phyloP scores from a whole-genome alignment of 2,329 filamentous ascomycete genomes.

The Penicillium sp. region DNA sequence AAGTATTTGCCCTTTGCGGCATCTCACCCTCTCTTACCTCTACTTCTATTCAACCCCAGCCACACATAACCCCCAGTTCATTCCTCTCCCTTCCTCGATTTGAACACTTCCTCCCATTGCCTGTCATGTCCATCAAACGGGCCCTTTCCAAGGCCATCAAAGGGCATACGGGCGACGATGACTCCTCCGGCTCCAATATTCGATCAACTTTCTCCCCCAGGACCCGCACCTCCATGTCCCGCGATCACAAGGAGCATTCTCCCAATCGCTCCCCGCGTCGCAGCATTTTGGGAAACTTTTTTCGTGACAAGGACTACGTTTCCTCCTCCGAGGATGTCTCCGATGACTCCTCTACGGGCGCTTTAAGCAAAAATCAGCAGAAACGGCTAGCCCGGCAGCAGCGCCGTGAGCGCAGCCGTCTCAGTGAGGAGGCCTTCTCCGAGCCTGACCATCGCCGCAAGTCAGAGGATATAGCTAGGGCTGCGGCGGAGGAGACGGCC shows the following conservation, averaged over 20 bases:
- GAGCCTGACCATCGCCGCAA: conserved; percentile 39
- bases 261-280: conserved; percentile 34
- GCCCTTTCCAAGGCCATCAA: conserved; percentile 40
- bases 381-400: conserved; percentile 41
- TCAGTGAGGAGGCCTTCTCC: conserved; percentile 43
- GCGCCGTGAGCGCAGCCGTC: conserved; percentile 37
- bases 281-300: conserved; percentile 39
- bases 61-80: conserved; percentile 3
- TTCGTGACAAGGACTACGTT: conserved; percentile 39
- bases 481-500: conserved; percentile 51
- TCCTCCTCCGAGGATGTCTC: conserved; percentile 43
- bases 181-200: conserved; percentile 19
- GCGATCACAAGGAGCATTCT: conserved; percentile 11
- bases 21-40: background rate
- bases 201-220: conserved; percentile 19
- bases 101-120: background rate
- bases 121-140: conserved; percentile 47
- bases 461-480: conserved; percentile 44
- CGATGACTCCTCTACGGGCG: conserved; percentile 34
- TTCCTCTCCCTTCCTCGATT: background rate
- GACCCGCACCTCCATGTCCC: conserved; percentile 14
- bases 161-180: conserved; percentile 26
- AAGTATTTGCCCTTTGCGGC: background rate
- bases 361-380: conserved; percentile 44
- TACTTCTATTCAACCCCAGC: background rate